Percentiles rank a stretch among this genome's conserved stretches.
Evolutionary conservation across 306 rosid species (phyloP).

Genomic region (Vigna angularis): DNA sequence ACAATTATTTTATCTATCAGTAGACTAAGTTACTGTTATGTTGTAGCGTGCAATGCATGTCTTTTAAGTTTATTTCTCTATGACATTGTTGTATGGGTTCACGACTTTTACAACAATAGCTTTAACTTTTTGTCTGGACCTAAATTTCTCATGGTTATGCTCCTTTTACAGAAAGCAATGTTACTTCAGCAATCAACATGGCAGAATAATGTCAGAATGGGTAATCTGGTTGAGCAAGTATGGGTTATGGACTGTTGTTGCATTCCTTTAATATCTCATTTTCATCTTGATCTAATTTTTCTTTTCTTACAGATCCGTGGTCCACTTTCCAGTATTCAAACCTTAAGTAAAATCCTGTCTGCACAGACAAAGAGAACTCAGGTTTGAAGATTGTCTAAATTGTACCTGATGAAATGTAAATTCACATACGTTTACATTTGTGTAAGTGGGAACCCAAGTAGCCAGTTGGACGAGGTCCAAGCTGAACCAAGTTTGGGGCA

Average conservation of each 20-base stretch:
- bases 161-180: conserved; percentile 80
- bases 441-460: neutral
- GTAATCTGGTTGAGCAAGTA: conserved; percentile 88
- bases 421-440: conserved; percentile 10
- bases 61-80: conserved; percentile 33
- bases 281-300: conserved; percentile 41
- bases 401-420: conserved; percentile 32
- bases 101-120: conserved; percentile 1
- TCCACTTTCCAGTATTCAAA: conserved; percentile 90
- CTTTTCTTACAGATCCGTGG: conserved; percentile 71
- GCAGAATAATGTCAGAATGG: conserved; percentile 91
- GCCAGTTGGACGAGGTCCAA: neutral
- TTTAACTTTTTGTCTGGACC: conserved; percentile 28
- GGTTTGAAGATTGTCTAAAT: conserved; percentile 56
- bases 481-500: conserved; percentile 9
- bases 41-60: conserved; percentile 23
- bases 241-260: conserved; percentile 26
- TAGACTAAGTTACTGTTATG: conserved; percentile 15
- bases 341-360: conserved; percentile 88
- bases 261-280: conserved; percentile 12
- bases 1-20: conserved; percentile 20
- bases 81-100: conserved; percentile 19
- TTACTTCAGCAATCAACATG: conserved; percentile 91
- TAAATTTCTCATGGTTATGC: conserved; percentile 26
- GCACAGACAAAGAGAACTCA: conserved; percentile 76